Conservation (phyloP, 225 moss, liverwort and hornwort genomes). For the Pleurozium schreberi region DNA sequence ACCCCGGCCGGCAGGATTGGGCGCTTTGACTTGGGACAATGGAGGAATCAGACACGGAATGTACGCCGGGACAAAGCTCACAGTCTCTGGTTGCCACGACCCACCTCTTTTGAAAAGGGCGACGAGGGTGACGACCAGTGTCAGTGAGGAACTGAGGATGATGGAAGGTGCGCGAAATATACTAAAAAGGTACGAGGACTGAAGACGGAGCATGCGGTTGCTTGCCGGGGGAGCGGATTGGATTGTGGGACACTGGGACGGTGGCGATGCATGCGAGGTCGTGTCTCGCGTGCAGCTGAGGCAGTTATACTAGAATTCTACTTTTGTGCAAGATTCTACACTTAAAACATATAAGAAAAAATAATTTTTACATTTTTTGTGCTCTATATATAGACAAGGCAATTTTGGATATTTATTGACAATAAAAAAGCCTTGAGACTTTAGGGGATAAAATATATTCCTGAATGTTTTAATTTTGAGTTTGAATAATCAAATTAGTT, state of each 20-base stretch:
- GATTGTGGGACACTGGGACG: not conserved
- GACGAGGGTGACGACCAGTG: not conserved
- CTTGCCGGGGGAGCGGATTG: not conserved
- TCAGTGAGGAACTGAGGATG: not conserved
- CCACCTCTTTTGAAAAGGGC: not conserved
- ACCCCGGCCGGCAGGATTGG: not conserved
- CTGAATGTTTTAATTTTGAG: rapidly evolving
- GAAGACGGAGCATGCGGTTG: not conserved
- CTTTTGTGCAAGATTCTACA: not conserved
- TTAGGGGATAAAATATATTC: not conserved
- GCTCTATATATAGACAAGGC: rapidly evolving
- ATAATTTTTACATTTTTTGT: not conserved
- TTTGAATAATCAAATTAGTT: not conserved
- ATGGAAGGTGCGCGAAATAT: not conserved
- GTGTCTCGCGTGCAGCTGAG: not conserved
- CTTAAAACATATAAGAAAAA: too few species aligned
- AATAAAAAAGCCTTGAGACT: not conserved
- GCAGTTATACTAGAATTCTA: not conserved
- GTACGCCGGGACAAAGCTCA: not conserved
- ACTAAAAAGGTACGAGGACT: not conserved
- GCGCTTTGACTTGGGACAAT: not conserved
- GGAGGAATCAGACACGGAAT: not conserved
- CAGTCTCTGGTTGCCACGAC: not conserved
- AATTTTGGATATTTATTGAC: rapidly evolving
- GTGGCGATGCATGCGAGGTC: not conserved